Percentiles rank a stretch among this genome's conserved stretches.
These are phyloP conservation scores for Xylaria intraflava DNA, from an alignment of 495 filamentous ascomycete genomes.

Conservation along the genomic window DNA sequence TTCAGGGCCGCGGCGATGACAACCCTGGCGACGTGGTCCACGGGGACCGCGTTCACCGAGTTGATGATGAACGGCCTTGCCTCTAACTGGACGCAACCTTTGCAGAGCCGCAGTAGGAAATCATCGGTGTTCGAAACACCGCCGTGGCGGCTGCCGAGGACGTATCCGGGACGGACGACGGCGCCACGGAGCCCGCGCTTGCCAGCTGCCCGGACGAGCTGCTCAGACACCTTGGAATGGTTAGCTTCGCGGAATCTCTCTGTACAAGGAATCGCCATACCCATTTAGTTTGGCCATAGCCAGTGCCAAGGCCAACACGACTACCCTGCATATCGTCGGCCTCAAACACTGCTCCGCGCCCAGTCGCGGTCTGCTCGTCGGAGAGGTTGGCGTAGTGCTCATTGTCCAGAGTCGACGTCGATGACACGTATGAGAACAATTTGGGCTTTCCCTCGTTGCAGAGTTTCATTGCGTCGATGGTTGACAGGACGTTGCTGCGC, in stretches of 20 bases:
- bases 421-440: conserved; percentile 74
- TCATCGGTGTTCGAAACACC: conserved; percentile 83
- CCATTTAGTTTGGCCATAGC: conserved; percentile 85
- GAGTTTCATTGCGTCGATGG: conserved; percentile 68
- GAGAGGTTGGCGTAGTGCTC: conserved; percentile 72
- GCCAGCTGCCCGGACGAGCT: conserved; percentile 75
- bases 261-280: too few relatives aligned
- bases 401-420: conserved; percentile 76
- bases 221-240: conserved; percentile 73
- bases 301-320: conserved; percentile 49
- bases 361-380: conserved; percentile 46
- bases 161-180: conserved; percentile 80
- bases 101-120: conserved; percentile 83
- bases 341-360: conserved; percentile 42
- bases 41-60: conserved; percentile 86
- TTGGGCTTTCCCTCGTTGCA: conserved; percentile 76
- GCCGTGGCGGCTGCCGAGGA: conserved; percentile 68
- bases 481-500: conserved; percentile 73
- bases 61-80: conserved; percentile 72
- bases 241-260: too few relatives aligned
- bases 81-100: conserved; percentile 78
- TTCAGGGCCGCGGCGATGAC: conserved; percentile 67
- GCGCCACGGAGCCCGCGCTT: conserved; percentile 65
- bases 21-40: conserved; percentile 73
- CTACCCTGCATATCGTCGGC: conserved; percentile 43